Evolutionary conservation across 805 yeast species (phyloP), one percentile per base, ranked within the genome.

Genomic region (Myxozyma melibiosi): DNA sequence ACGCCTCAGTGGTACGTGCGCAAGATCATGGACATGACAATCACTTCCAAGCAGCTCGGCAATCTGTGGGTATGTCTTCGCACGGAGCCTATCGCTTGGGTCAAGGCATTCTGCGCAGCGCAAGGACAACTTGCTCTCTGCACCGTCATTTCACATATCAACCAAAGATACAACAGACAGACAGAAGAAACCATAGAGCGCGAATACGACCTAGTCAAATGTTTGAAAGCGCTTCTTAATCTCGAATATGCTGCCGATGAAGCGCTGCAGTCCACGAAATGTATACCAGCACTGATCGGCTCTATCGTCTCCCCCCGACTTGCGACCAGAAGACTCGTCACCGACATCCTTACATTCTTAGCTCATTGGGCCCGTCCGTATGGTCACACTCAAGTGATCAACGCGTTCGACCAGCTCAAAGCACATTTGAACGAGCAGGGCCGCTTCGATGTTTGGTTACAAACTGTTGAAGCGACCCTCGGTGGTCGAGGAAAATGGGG

Each of bases 401-500:
- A 75, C 33, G 82, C 84, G 0, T 71, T 84, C 48, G 83, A 78
- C 61, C 67, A 76, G 4, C 71, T 82, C 34, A 71, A 74, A 72
- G 67, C 72, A 70, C 65, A 73, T 62, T 53, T 67, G 69, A 66
- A 51, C 68, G 67, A 73, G 14, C 74, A 76, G 61, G 80, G 75
- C 62, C 71, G 86, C 39, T 83, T 86, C 64, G 87, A 84, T 59
- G 78, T 85, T 35, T 90, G 96, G 96, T 67, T 89, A 43, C 72
- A 75, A 47, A 74, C 83, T 11, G 84, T 89, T 2, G 85, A 80
- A 49, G 80, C 79, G 47, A 85, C 91, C 0, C 66, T 90, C 42
- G 89, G 84, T 55, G 97, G 97, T 2, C 80, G 91, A 65, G 98
- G 98, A 6, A 86, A 84, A 66, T 78, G 88, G 80, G 96, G 97